These are phyloP conservation scores for Alternaria sp. DNA, from an alignment of 2,329 filamentous ascomycete genomes.

Conservation along the genomic window DNA sequence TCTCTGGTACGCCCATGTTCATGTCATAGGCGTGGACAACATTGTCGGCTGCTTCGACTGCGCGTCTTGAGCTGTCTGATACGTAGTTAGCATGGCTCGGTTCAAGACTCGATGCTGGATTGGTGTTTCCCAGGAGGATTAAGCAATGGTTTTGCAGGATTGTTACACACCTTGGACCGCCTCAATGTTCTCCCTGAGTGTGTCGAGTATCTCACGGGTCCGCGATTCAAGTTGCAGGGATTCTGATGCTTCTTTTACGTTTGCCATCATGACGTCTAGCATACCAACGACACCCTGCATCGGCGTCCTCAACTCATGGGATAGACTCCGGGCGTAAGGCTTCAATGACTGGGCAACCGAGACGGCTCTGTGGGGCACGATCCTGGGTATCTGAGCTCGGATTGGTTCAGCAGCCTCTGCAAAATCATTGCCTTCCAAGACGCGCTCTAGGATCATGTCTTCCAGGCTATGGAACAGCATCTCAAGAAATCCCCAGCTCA, in stretches of 20 bases:
- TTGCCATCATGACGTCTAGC: slow-evolving; percentile 78
- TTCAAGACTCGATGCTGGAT: neutral
- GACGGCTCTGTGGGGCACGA: slow-evolving; percentile 62
- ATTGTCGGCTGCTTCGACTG: slow-evolving; percentile 76
- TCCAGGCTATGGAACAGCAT: slow-evolving; percentile 72
- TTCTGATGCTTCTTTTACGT: slow-evolving; percentile 69
- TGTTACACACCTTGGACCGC: slow-evolving; percentile 65
- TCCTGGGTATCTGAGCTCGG: slow-evolving; percentile 43
- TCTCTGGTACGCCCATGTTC: slow-evolving; percentile 76
- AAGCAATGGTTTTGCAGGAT: neutral
- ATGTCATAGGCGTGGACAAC: slow-evolving; percentile 78
- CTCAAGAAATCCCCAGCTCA: slow-evolving; percentile 72
- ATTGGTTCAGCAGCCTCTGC: slow-evolving; percentile 32
- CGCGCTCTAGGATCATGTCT: slow-evolving; percentile 66
- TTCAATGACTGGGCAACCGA: slow-evolving; percentile 69
- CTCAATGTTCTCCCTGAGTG: slow-evolving; percentile 72
- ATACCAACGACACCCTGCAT: slow-evolving; percentile 80
- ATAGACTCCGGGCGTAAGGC: slow-evolving; percentile 74
- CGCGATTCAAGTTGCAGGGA: slow-evolving; percentile 59
- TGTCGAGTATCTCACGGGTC: slow-evolving; percentile 63
- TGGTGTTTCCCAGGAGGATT: neutral
- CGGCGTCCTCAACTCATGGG: slow-evolving; percentile 73
- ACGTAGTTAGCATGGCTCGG: slow-evolving; percentile 10
- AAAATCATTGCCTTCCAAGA: slow-evolving; percentile 61
- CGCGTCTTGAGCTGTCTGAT: slow-evolving; percentile 71